These are phyloP conservation scores for Mentha longifolia DNA, from an alignment of 257 asterid species.

Conservation along the genomic window DNA sequence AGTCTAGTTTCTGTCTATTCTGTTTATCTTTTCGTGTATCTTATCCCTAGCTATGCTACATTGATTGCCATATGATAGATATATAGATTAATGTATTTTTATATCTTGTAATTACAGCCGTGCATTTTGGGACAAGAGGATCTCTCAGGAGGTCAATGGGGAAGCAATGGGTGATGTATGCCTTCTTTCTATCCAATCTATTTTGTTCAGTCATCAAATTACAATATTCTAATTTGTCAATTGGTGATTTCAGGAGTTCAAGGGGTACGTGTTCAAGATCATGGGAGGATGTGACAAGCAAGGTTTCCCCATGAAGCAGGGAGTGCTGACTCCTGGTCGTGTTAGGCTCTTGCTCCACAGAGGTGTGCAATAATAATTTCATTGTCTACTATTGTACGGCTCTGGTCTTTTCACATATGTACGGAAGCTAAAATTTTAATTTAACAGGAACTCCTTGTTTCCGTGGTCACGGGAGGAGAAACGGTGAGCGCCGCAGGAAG, in stretches of 20 bases:
- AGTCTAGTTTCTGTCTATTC: not conserved
- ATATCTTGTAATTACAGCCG: conserved; percentile 43
- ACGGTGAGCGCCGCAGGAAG: conserved; percentile 81
- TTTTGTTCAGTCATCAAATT: not conserved
- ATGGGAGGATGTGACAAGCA: conserved; percentile 73
- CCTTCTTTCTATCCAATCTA: not conserved
- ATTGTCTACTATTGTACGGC: not conserved
- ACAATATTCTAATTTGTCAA: not conserved
- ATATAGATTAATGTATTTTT: no score
- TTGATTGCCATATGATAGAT: no score
- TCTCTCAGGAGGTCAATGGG: conserved; percentile 59
- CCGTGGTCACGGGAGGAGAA: conserved; percentile 76
- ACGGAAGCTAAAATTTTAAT: not conserved
- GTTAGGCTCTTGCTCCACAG: conserved; percentile 52
- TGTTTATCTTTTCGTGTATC: not conserved
- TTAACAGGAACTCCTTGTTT: conserved; percentile 70
- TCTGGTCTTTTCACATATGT: not conserved
- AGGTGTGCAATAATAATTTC: conserved; percentile 33
- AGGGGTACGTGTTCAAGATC: conserved; percentile 61
- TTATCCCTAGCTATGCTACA: not conserved
- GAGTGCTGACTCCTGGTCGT: conserved; percentile 63
- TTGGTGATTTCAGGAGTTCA: conserved; percentile 50
- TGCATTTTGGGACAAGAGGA: conserved; percentile 54
- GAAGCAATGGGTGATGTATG: conserved; percentile 62
- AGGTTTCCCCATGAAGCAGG: conserved; percentile 71